Evolutionary conservation across 371 early-diverging fungal genomes (phyloP).

Genomic region (Syncephalastrum racemosum): DNA sequence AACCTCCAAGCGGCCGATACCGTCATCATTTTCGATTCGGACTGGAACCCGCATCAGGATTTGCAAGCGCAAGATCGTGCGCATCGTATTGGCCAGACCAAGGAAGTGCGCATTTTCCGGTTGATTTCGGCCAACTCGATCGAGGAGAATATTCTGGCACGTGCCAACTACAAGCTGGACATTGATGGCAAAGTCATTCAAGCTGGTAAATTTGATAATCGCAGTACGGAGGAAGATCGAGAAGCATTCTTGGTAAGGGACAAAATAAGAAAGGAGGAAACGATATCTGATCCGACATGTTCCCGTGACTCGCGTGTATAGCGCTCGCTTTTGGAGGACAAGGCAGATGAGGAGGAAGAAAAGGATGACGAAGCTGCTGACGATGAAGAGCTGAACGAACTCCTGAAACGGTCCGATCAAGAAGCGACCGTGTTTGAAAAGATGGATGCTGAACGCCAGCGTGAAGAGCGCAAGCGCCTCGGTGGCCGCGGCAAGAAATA

Average conservation of each 20-base stretch:
- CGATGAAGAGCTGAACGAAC: conserved; percentile 68
- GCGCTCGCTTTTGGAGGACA: conserved; percentile 75
- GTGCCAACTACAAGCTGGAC: conserved; percentile 95
- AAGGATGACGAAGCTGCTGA: conserved; percentile 62
- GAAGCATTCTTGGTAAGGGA: conserved; percentile 71
- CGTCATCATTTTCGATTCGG: conserved; percentile 99
- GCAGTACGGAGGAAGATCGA: conserved; percentile 91
- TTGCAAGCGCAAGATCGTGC: conserved; percentile 99
- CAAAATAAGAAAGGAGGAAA: background rate
- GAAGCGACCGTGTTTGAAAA: conserved; percentile 31
- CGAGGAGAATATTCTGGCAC: conserved; percentile 95
- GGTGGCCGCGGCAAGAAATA: conserved; percentile 48
- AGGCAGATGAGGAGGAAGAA: conserved; percentile 60
- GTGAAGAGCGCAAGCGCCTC: conserved; percentile 24
- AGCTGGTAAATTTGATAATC: conserved; percentile 98
- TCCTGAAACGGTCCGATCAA: conserved; percentile 37
- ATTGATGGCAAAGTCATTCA: conserved; percentile 99
- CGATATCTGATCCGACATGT: background rate
- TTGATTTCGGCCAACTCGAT: conserved; percentile 93
- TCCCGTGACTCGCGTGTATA: conserved; percentile 9
- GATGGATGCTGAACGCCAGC: conserved; percentile 47
- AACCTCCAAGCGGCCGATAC: conserved; percentile 99
- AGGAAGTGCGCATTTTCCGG: conserved; percentile 98
- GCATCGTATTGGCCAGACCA: conserved; percentile 99
- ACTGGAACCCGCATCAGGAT: conserved; percentile 99